Evolutionary conservation across 2,329 filamentous ascomycete species (phyloP).

Genomic region (Fusarium abutilonis): DNA sequence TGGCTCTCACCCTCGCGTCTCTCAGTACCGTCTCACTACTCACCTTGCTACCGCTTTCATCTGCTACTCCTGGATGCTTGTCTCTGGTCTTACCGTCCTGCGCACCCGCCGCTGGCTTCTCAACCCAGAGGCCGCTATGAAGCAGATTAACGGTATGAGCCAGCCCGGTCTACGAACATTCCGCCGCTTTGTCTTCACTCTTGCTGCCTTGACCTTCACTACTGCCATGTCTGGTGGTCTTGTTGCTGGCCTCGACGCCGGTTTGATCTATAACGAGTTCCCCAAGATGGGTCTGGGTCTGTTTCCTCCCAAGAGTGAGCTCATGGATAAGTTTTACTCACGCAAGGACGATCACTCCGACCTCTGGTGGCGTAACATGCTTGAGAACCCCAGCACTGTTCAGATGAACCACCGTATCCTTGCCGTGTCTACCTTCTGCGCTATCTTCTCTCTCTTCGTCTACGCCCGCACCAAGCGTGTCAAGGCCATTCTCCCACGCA

Average conservation of each 20-base stretch:
- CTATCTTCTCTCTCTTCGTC: conserved; percentile 80
- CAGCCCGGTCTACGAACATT: conserved; percentile 76
- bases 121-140: conserved; percentile 70
- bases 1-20: conserved; percentile 89
- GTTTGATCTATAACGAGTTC: conserved; percentile 98
- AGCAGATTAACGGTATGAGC: conserved; percentile 69
- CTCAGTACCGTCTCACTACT: conserved; percentile 89
- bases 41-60: conserved; percentile 91
- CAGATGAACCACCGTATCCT: conserved; percentile 96
- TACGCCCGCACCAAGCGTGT: conserved; percentile 76
- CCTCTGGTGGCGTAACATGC: conserved; percentile 95
- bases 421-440: conserved; percentile 86
- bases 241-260: conserved; percentile 94
- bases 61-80: conserved; percentile 94
- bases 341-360: conserved; percentile 81
- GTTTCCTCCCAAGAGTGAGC: conserved; percentile 81
- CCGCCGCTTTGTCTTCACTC: conserved; percentile 74
- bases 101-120: conserved; percentile 77
- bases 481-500: conserved; percentile 66
- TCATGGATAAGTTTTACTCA: conserved; percentile 87
- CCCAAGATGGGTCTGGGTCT: conserved; percentile 91
- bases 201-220: conserved; percentile 81
- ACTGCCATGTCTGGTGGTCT: conserved; percentile 95
- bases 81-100: conserved; percentile 85
- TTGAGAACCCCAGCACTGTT: conserved; percentile 95